These are phyloP conservation scores for Lonicera japonica DNA, from an alignment of 129 eudicot species.

Conservation along the genomic window DNA sequence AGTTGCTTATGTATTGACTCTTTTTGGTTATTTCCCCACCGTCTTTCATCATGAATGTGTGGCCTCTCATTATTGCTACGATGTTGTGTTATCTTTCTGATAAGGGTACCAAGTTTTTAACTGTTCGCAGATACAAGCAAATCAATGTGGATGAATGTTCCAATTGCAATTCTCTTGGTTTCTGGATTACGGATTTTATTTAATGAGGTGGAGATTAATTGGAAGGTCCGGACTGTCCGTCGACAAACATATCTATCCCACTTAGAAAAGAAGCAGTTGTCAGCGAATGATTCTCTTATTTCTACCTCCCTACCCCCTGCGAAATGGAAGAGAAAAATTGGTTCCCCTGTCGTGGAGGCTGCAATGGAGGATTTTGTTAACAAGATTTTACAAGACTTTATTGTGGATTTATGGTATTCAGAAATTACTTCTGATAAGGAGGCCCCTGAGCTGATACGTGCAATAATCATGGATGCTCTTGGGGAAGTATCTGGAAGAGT, in stretches of 20 bases:
- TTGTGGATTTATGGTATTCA: conserved; percentile 83
- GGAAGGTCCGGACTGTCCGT: conserved; percentile 49
- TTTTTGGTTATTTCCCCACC: not conserved
- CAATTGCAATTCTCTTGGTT: conserved; percentile 68
- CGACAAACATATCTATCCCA: conserved; percentile 56
- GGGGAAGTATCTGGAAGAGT: conserved; percentile 80
- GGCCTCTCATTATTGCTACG: not conserved
- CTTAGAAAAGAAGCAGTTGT: conserved; percentile 73
- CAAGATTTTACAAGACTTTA: conserved; percentile 81
- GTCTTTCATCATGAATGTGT: not conserved
- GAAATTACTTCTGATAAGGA: conserved; percentile 89
- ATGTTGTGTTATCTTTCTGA: too few species aligned
- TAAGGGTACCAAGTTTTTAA: too few species aligned
- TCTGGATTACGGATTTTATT: conserved; percentile 46
- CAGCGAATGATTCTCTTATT: conserved; percentile 83
- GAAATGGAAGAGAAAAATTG: conserved; percentile 87
- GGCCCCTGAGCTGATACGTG: conserved; percentile 82
- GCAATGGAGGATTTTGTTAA: conserved; percentile 76
- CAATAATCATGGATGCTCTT: conserved; percentile 67
- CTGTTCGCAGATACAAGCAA: conserved; percentile 77
- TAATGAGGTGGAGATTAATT: conserved; percentile 74
- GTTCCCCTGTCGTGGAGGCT: conserved; percentile 80
- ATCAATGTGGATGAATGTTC: conserved; percentile 96
- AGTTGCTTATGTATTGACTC: not conserved
- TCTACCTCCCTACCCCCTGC: conserved; percentile 48